Evolutionary conservation across 2,329 filamentous ascomycete species (phyloP).

Genomic region (Chaetomiaceae sp.): DNA sequence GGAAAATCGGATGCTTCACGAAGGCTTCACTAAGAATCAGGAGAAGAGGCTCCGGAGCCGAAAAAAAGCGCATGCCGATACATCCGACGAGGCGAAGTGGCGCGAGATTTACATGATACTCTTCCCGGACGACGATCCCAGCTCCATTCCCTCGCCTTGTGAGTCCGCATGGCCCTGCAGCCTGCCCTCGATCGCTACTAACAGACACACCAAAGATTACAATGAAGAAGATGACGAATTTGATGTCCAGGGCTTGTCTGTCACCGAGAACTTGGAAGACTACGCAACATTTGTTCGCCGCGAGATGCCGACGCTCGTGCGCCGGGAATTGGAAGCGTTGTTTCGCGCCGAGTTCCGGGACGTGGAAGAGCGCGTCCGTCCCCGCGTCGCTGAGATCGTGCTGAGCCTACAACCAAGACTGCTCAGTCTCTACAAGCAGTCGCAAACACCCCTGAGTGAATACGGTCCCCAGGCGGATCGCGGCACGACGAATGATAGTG

Average conservation of each 20-base stretch:
- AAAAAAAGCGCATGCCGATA: constrained; percentile 22
- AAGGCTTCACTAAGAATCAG: constrained; percentile 23
- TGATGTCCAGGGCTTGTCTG: constrained; percentile 3
- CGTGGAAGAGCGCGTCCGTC: constrained; percentile 20
- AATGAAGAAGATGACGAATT: constrained; percentile 15
- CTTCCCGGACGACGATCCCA: constrained; percentile 21
- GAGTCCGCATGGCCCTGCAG: too few relatives aligned
- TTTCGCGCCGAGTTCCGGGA: constrained; percentile 19
- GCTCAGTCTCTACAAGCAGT: constrained; percentile 20
- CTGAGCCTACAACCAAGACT: constrained; percentile 20
- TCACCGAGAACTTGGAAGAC: constrained; percentile 17
- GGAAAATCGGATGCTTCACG: constrained; percentile 14
- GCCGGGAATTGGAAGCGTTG: constrained; percentile 20
- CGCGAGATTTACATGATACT: constrained; percentile 23
- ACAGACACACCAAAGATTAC: not conserved
- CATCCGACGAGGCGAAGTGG: constrained; percentile 25
- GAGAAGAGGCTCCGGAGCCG: constrained; percentile 22
- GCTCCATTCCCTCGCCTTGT: constrained; percentile 20
- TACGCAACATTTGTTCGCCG: constrained; percentile 21
- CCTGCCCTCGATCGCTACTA: too few relatives aligned
- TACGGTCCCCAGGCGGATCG: constrained; percentile 15
- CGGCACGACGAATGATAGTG: not conserved
- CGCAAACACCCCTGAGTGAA: constrained; percentile 19
- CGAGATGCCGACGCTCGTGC: constrained; percentile 24
- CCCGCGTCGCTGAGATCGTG: constrained; percentile 20